Percentiles rank a stretch among this genome's conserved stretches.
phyloP scores from a whole-genome alignment of 2,329 filamentous ascomycete genomes.

The Balansia obtecta region DNA sequence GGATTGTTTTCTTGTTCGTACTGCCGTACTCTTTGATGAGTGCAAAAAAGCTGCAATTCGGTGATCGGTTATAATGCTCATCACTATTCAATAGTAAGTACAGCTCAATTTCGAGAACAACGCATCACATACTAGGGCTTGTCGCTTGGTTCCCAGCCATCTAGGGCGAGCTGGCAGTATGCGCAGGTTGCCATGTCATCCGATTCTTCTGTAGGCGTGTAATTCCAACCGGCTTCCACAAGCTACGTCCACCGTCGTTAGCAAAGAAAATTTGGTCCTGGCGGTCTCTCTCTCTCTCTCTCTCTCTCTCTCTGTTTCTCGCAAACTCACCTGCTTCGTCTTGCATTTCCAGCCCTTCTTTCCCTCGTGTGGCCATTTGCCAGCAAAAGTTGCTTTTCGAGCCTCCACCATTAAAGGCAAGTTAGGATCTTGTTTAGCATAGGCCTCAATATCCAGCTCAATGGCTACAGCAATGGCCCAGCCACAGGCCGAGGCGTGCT shows the following conservation, averaged over 20 bases:
- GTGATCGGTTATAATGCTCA: slow-evolving; percentile 71
- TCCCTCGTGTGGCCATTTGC: slow-evolving; percentile 76
- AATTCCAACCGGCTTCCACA: slow-evolving; percentile 87
- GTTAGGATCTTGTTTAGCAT: slow-evolving; percentile 60
- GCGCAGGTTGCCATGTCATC: slow-evolving; percentile 85
- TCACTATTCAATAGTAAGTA: slow-evolving; percentile 40
- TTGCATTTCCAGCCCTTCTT: slow-evolving; percentile 88
- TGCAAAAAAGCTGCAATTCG: slow-evolving; percentile 72
- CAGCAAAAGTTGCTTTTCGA: slow-evolving; percentile 71
- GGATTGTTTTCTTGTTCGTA: slow-evolving; percentile 41
- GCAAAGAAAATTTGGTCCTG: background rate
- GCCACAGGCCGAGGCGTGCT: slow-evolving; percentile 69
- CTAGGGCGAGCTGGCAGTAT: slow-evolving; percentile 80
- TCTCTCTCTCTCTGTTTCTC: background rate
- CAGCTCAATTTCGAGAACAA: background rate
- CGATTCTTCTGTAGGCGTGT: slow-evolving; percentile 70
- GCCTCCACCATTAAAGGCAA: slow-evolving; percentile 61
- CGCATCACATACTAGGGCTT: slow-evolving; percentile 60
- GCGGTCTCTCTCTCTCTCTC: background rate
- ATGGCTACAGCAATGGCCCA: slow-evolving; percentile 67
- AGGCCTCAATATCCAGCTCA: slow-evolving; percentile 48
- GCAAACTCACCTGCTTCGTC: slow-evolving; percentile 61
- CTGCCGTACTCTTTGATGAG: slow-evolving; percentile 46
- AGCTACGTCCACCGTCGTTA: slow-evolving; percentile 38
- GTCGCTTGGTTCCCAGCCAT: slow-evolving; percentile 90